Percentiles rank a stretch among this genome's conserved stretches.
These are phyloP conservation scores for Cryoendolithus antarcticus DNA, from an alignment of 2,329 filamentous ascomycete genomes.

Conservation along the genomic window DNA sequence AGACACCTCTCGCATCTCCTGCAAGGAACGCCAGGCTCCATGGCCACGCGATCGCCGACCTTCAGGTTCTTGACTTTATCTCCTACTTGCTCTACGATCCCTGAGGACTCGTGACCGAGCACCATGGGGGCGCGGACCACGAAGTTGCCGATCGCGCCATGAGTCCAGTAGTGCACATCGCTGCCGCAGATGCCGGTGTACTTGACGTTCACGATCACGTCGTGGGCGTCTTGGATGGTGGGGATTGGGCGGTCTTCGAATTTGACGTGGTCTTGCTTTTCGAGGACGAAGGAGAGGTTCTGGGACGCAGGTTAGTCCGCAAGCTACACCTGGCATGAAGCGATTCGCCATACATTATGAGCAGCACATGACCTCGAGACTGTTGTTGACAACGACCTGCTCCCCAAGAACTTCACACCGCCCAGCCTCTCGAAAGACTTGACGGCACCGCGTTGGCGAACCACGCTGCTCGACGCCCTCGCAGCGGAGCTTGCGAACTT, in stretches of 20 bases:
- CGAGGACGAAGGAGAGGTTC: slow-evolving; percentile 6
- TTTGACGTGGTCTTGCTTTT: slow-evolving; percentile 1
- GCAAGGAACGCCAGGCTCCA: slow-evolving; percentile 17
- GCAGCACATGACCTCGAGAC: too few species aligned
- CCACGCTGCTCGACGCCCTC: too few species aligned
- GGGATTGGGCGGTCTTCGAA: slow-evolving; percentile 6
- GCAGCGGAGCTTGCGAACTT: too few species aligned
- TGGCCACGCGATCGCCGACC: slow-evolving; percentile 19
- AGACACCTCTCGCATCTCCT: slow-evolving; percentile 11
- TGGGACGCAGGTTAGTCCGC: background rate
- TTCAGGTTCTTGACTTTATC: slow-evolving; percentile 14
- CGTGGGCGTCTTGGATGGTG: slow-evolving; percentile 1
- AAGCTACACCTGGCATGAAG: too few species aligned
- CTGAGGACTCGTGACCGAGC: slow-evolving; percentile 20
- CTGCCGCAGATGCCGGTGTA: slow-evolving; percentile 8
- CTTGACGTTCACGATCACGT: slow-evolving; percentile 6
- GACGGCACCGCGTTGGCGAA: too few species aligned
- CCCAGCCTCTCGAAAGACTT: too few species aligned
- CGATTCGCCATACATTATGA: too few species aligned
- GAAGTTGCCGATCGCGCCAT: slow-evolving; percentile 31
- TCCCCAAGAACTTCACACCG: too few species aligned
- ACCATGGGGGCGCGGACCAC: slow-evolving; percentile 22
- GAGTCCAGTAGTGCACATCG: slow-evolving; percentile 31
- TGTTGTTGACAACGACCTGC: too few species aligned
- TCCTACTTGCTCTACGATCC: slow-evolving; percentile 14